These are phyloP conservation scores for Spathaspora gorwiae DNA, from an alignment of 805 yeast species.

Conservation along the genomic window DNA sequence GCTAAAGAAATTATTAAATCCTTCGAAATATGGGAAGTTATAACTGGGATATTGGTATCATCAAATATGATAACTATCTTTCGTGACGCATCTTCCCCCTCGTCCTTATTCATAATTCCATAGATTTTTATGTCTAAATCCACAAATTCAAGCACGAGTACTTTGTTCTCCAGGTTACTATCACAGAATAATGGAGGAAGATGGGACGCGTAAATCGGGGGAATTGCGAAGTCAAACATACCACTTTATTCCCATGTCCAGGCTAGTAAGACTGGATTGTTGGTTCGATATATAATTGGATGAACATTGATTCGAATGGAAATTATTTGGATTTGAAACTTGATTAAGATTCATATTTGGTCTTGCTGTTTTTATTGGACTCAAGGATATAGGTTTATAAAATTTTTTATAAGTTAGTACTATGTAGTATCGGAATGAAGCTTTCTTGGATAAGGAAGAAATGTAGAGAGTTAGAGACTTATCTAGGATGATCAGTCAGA, in stretches of 20 bases:
- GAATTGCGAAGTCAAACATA: conserved; percentile 28
- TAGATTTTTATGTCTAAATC: not conserved
- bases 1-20: not conserved
- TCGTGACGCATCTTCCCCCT: not conserved
- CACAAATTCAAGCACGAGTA: not conserved
- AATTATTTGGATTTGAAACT: conserved; percentile 1
- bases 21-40: not conserved
- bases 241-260: conserved; percentile 17
- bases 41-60: not conserved
- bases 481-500: too few species aligned
- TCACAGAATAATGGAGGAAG: not conserved
- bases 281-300: not conserved
- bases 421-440: too few species aligned
- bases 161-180: not conserved
- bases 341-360: conserved; percentile 3
- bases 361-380: too few species aligned
- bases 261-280: not conserved
- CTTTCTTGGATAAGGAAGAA: too few species aligned
- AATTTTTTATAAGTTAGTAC: too few species aligned
- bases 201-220: conserved; percentile 3
- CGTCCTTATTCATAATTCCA: not conserved
- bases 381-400: too few species aligned
- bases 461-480: too few species aligned
- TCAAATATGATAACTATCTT: not conserved
- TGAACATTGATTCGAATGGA: not conserved